Conservation (phyloP, 2,329 filamentous ascomycete genomes). For the Thelonectria blattea region DNA sequence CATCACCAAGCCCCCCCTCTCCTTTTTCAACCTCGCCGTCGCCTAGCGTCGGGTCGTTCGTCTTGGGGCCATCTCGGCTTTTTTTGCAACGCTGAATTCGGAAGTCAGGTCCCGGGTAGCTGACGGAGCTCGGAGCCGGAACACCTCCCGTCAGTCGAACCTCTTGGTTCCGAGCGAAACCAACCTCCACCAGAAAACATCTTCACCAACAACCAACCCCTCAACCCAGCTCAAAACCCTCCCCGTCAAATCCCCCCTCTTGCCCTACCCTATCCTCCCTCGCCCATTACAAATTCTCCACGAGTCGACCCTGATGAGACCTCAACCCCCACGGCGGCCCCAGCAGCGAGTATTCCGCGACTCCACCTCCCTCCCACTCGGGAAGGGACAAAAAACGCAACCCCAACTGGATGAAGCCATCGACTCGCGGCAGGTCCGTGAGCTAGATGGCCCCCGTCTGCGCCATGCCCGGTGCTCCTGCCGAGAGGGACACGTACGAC, state of each 20-base stretch:
- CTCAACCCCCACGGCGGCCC: conserved; percentile 17
- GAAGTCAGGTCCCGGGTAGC: too few relatives aligned
- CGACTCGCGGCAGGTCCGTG: too few relatives aligned
- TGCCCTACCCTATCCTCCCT: conserved; percentile 3
- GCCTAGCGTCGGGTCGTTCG: too few relatives aligned
- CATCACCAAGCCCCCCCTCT: too few relatives aligned
- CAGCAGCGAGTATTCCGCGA: not conserved
- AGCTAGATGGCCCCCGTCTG: too few relatives aligned
- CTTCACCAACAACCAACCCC: not conserved
- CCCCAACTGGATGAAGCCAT: conserved; percentile 7
- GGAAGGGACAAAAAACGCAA: not conserved
- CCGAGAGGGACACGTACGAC: not conserved
- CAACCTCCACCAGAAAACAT: not conserved
- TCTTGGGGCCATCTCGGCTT: too few relatives aligned
- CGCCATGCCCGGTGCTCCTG: conserved; percentile 7
- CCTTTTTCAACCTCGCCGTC: too few relatives aligned
- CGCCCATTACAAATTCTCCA: conserved; percentile 12
- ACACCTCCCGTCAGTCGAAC: too few relatives aligned
- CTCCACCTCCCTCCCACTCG: conserved; percentile 14
- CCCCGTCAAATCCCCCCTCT: not conserved
- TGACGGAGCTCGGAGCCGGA: too few relatives aligned
- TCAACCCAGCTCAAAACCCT: not conserved
- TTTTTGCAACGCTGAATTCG: too few relatives aligned
- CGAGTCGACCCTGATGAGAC: conserved; percentile 2
- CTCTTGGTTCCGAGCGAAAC: too few relatives aligned